phyloP scores from a whole-genome alignment of 768 basidiomycete species.

The Suillus subluteus region DNA sequence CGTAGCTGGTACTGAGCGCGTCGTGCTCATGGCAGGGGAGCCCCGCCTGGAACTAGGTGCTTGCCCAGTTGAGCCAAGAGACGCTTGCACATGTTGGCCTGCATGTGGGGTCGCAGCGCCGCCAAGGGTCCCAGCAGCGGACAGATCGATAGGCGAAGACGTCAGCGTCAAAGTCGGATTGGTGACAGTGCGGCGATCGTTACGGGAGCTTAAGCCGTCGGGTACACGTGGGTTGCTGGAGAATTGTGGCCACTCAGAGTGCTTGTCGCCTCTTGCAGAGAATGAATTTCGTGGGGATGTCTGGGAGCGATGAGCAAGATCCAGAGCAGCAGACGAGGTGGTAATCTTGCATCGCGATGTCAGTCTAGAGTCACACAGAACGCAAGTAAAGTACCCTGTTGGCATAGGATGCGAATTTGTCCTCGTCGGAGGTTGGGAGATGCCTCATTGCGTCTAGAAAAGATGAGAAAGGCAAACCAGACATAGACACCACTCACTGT shows the following conservation, averaged over 20 bases:
- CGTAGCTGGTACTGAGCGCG: constrained; percentile 85
- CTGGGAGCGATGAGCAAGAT: constrained; percentile 88
- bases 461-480: constrained; percentile 21
- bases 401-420: constrained; percentile 73
- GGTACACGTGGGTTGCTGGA: constrained; percentile 61
- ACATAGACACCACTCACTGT: constrained; percentile 59
- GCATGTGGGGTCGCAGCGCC: constrained; percentile 67
- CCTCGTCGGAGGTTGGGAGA: constrained; percentile 86
- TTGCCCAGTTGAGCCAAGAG: constrained; percentile 28
- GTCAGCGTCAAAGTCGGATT: constrained; percentile 73
- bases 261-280: constrained; percentile 63
- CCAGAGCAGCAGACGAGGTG: constrained; percentile 88
- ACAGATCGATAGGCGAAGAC: constrained; percentile 53
- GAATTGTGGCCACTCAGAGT: constrained; percentile 96
- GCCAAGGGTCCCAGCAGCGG: constrained; percentile 46
- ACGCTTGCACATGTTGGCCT: constrained; percentile 62
- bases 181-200: constrained; percentile 73
- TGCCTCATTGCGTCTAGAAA: constrained; percentile 82
- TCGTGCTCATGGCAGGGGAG: constrained; percentile 66
- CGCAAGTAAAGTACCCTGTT: constrained; percentile 53
- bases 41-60: constrained; percentile 67
- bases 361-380: constrained; percentile 12
- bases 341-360: constrained; percentile 55
- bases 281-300: constrained; percentile 71
- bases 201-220: constrained; percentile 56